Base-by-base conservation (phyloP, 2,329 filamentous ascomycete genomes). In the Cercospora nicotianae region DNA sequence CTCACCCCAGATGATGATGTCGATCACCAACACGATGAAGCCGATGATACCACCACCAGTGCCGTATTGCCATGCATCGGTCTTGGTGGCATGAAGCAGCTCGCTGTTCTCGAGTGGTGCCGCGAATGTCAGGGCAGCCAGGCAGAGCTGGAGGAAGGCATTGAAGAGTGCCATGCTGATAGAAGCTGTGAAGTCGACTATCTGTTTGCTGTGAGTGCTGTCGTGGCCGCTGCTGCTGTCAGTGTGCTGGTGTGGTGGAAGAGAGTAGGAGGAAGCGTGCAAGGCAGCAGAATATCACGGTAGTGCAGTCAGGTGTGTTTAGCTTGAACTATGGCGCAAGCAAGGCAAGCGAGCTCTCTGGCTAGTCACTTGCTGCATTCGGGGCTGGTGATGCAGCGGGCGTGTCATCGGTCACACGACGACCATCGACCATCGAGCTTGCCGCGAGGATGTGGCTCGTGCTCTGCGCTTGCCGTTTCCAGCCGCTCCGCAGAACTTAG, bases 1-100 rank as follows among this genome's bases (percentile, higher is more conserved):
- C 87, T 30, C 81, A 90, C 88, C 83, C 76, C 85, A 88, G 45
- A 88, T 86, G 36, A 90, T 83, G 45, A 90, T 84, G 71, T 90
- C 87, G 7, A 90, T 80, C 13, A 90, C 78, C 28, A 90, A 77
- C 3, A 90, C 81, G 64, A 89, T 84, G 72, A 90, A 86, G 1
- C 87, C 87, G 6, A 89, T 59, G 39, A 89, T 82, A 1, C 88
- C 87, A 16, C 88, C 88, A 28, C 87, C 87, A 1, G 85, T 86
- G 48, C 87, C 87, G 59, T 87, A 88, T 65, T 87, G 83, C 84
- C 85, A 87, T 9, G 84, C 75, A 63, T 77, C 79, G 7, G 80
- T 77, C 42, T 81, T 77, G 36, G 81, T 77, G 60, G 84, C 83
- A 16, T 30, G 13, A 13, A 58, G 26, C 23, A 72, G 59, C 16